Percentiles rank a stretch among this genome's conserved stretches.
Evolutionary conservation across 345 rosid species (phyloP).

Genomic region (Linum trigynum): DNA sequence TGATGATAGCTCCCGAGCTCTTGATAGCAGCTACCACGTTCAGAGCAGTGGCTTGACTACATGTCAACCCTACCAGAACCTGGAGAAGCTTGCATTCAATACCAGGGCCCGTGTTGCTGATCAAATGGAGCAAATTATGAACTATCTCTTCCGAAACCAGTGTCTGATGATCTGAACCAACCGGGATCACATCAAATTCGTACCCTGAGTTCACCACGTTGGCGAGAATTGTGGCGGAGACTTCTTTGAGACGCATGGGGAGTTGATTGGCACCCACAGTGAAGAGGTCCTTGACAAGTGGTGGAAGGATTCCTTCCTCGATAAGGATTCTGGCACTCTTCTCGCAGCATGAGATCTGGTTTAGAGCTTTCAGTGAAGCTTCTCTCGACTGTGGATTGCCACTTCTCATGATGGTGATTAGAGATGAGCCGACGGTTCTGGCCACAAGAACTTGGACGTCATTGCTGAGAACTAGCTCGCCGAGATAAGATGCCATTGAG

Average conservation of each 20-base stretch:
- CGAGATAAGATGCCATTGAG: slow-evolving; percentile 81
- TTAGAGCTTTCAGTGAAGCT: slow-evolving; percentile 78
- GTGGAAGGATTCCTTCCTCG: slow-evolving; percentile 74
- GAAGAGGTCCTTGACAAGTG: slow-evolving; percentile 78
- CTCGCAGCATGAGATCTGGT: slow-evolving; percentile 70
- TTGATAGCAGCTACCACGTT: slow-evolving; percentile 76
- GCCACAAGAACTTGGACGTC: slow-evolving; percentile 78
- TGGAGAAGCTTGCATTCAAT: slow-evolving; percentile 87
- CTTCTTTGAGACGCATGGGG: slow-evolving; percentile 83
- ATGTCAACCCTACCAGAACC: slow-evolving; percentile 93
- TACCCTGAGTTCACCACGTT: slow-evolving; percentile 69
- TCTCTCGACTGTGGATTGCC: slow-evolving; percentile 58
- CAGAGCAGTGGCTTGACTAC: slow-evolving; percentile 46
- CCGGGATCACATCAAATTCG: slow-evolving; percentile 54
- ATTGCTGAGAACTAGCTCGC: slow-evolving; percentile 68
- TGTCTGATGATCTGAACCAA: slow-evolving; percentile 67
- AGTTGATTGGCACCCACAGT: slow-evolving; percentile 65
- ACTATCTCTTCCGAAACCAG: slow-evolving; percentile 76
- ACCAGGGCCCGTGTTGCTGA: slow-evolving; percentile 94
- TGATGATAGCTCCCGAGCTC: slow-evolving; percentile 82
- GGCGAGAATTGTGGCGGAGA: slow-evolving; percentile 88
- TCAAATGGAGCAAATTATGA: slow-evolving; percentile 69
- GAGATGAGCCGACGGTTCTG: slow-evolving; percentile 61
- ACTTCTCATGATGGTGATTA: slow-evolving; percentile 69
- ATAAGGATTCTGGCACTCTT: slow-evolving; percentile 75